Evolutionary conservation across 2,329 filamentous ascomycete genomes (phyloP).

Genomic region (Coniochaeta sp.): DNA sequence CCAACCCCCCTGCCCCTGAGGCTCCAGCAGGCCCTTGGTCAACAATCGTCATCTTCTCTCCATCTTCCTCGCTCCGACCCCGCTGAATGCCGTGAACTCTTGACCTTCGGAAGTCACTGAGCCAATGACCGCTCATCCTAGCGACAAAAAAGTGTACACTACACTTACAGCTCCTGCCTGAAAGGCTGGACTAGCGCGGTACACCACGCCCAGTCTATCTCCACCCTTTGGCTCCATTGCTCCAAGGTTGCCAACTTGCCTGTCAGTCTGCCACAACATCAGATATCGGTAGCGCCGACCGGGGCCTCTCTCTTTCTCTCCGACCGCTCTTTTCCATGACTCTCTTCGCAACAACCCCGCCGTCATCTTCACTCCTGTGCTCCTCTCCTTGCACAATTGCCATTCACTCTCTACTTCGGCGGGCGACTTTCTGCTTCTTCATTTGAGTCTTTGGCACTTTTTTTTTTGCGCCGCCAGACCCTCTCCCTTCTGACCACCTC

Average conservation of each 20-base stretch:
- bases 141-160: neutral
- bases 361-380: neutral
- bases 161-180: neutral
- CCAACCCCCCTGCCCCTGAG: neutral
- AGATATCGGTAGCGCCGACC: neutral
- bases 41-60: conserved; percentile 1
- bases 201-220: neutral
- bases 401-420: neutral
- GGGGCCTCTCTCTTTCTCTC: neutral
- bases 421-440: neutral
- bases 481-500: neutral
- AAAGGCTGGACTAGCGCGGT: neutral
- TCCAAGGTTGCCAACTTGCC: neutral
- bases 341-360: neutral
- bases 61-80: neutral
- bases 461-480: neutral
- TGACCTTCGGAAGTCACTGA: neutral
- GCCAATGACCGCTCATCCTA: neutral
- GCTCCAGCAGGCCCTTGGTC: neutral
- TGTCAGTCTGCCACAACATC: neutral
- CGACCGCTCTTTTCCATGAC: neutral
- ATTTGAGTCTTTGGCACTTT: neutral
- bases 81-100: neutral
- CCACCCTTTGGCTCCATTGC: neutral
- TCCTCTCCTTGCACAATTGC: neutral